phyloP scores from a whole-genome alignment of 1,284 basidiomycete species.

The Farysia itapuensis region DNA sequence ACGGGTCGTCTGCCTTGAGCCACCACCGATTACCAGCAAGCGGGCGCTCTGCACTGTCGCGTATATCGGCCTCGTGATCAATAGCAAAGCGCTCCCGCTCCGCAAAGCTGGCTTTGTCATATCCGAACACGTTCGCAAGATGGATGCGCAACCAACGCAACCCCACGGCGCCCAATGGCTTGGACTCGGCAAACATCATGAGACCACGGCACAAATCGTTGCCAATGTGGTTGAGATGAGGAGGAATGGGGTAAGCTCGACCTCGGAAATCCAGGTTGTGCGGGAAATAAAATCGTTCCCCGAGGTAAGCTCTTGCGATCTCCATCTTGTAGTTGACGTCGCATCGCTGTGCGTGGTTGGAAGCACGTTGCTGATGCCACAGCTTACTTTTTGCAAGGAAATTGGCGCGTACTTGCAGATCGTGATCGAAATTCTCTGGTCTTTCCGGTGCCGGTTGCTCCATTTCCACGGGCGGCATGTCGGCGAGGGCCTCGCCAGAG shows the following conservation, averaged over 20 bases:
- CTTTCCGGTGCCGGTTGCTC: constrained; percentile 65
- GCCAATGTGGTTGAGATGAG: constrained; percentile 92
- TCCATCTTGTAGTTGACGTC: constrained; percentile 96
- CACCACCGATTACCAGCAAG: constrained; percentile 66
- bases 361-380: constrained; percentile 60
- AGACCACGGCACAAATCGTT: constrained; percentile 91
- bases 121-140: constrained; percentile 87
- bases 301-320: constrained; percentile 86
- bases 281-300: constrained; percentile 86
- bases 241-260: constrained; percentile 93
- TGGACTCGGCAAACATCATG: constrained; percentile 78
- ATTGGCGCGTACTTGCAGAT: constrained; percentile 69
- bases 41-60: constrained; percentile 75
- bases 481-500: constrained; percentile 60
- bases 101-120: constrained; percentile 90
- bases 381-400: constrained; percentile 69
- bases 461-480: constrained; percentile 60
- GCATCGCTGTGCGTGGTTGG: constrained; percentile 79
- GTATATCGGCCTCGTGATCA: constrained; percentile 74
- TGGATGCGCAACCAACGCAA: constrained; percentile 88
- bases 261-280: constrained; percentile 99
- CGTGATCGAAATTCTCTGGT: constrained; percentile 69
- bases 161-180: constrained; percentile 78
- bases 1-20: constrained; percentile 83
- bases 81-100: constrained; percentile 82